Base-by-base conservation (phyloP, 2,329 filamentous ascomycete species). In the Aspergillus tanneri region DNA sequence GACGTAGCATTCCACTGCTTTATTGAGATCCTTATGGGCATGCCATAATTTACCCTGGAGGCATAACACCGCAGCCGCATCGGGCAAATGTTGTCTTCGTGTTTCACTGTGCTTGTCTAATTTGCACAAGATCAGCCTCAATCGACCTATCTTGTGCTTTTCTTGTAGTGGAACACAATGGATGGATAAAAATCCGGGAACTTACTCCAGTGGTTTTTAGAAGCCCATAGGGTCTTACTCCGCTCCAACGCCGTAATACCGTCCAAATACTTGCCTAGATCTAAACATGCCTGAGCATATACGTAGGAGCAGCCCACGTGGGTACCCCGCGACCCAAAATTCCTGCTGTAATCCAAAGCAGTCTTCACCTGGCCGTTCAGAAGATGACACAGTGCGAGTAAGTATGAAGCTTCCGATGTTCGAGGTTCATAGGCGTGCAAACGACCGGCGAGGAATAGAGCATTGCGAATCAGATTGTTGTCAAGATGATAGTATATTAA, bases 291-390 rank as follows among this genome's bases (percentile, higher is more conserved):
- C 65, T 96, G 90, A 43, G 92, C 92, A 74, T 91, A 96, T 37
- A 96, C 80, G 72, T 92, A 97, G 14, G 88, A 83, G 70, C 92
- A 96, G 23, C 91, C 91, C 21, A 96, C 66, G 70, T 97, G 88
- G 24, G 79, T 76, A 18, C 87, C 88, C 53, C 85, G 83, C 43
- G 81, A 81, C 28, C 84, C 88, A 44, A 83, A 77, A 38, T 82
- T 78, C 63, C 89, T 88, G 67, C 87, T 87, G 58, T 84, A 81
- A 63, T 97, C 91, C 68, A 88, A 92, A 9, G 93, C 91, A 10
- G 90, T 88, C 63, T 89, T 89, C 63, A 85, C 81, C 65, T 95
- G 87, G 24, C 90, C 88, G 37, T 90, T 81, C 42, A 88, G 87
- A 43, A 93, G 80, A 70, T 96, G 85, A 65, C 90, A 95, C 37